A percentile compares a stretch with the other conserved stretches of the same genome.
These are phyloP conservation scores for Ophiostoma populinum DNA, from an alignment of 2,329 filamentous ascomycete species.

Conservation along the genomic window DNA sequence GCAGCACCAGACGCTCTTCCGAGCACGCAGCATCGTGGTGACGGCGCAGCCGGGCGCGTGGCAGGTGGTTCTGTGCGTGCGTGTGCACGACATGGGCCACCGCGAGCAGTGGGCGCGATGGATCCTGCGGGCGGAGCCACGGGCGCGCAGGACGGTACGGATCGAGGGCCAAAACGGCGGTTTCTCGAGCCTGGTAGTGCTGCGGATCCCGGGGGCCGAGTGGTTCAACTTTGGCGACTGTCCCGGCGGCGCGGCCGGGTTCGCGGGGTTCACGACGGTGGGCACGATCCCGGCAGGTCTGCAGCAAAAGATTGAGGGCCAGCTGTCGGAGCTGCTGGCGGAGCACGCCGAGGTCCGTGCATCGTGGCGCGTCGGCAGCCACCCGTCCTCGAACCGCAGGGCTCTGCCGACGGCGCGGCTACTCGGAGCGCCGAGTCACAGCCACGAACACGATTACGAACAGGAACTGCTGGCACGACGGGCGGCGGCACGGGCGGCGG, in stretches of 20 bases:
- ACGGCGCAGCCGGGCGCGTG: slow-evolving; percentile 6
- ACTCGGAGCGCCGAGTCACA: too few species aligned
- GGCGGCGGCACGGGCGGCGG: neutral
- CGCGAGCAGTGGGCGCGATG: slow-evolving; percentile 11
- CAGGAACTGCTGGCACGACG: too few species aligned
- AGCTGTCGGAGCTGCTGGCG: slow-evolving; percentile 8
- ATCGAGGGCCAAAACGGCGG: slow-evolving; percentile 10
- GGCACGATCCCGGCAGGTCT: slow-evolving; percentile 5
- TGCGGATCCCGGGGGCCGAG: slow-evolving; percentile 9
- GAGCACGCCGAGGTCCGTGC: too few species aligned
- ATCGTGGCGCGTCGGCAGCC: too few species aligned
- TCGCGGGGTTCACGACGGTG: slow-evolving; percentile 10
- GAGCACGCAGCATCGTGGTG: slow-evolving; percentile 10
- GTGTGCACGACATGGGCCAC: slow-evolving; percentile 6
- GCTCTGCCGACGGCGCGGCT: too few species aligned
- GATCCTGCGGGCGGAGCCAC: slow-evolving; percentile 7
- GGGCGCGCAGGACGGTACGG: slow-evolving; percentile 7
- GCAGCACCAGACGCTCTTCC: slow-evolving; percentile 9
- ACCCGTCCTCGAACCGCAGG: too few species aligned
- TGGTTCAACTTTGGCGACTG: slow-evolving; percentile 9
- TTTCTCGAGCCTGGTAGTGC: slow-evolving; percentile 10
- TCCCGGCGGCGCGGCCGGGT: slow-evolving; percentile 8
- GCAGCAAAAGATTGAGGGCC: slow-evolving; percentile 6
- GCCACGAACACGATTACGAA: too few species aligned
- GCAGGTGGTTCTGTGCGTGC: slow-evolving; percentile 11